These are phyloP conservation scores for Agapanthus africanus DNA, from an alignment of 106 monocot genomes.

Conservation along the genomic window DNA sequence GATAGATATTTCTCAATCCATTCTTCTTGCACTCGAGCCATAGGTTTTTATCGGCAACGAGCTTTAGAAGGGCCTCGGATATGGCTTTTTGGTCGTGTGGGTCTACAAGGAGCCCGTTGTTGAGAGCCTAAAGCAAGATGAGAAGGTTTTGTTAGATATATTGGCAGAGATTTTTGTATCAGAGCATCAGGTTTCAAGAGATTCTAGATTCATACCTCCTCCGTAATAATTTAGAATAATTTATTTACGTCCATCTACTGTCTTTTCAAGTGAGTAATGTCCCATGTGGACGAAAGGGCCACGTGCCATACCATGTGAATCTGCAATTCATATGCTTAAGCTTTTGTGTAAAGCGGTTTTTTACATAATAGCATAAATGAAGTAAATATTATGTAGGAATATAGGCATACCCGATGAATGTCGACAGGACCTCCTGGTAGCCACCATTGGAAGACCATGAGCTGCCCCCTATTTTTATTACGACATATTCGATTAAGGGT, in stretches of 20 bases:
- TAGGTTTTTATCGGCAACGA: constrained; percentile 80
- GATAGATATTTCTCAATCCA: constrained; percentile 84
- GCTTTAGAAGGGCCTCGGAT: constrained; percentile 81
- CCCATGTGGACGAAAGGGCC: too few species aligned
- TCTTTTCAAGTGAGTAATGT: too few species aligned
- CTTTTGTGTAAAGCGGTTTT: too few species aligned
- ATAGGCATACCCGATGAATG: constrained; percentile 61
- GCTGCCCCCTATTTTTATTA: constrained; percentile 68
- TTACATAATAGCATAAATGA: neutral
- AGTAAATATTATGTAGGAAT: constrained; percentile 1
- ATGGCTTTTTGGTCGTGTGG: constrained; percentile 90
- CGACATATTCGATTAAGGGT: too few species aligned
- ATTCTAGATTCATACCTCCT: too few species aligned
- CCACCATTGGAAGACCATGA: constrained; percentile 98
- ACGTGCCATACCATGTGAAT: too few species aligned
- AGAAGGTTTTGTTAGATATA: too few species aligned
- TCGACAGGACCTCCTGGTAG: constrained; percentile 96
- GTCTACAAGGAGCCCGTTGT: constrained; percentile 89
- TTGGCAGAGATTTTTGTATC: too few species aligned
- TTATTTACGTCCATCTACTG: too few species aligned
- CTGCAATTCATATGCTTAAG: too few species aligned
- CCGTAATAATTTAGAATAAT: too few species aligned
- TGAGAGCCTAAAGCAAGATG: constrained; percentile 52
- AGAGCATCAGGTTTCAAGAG: too few species aligned
- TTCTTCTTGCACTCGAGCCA: constrained; percentile 84